phyloP scores from a whole-genome alignment of 1,139 yeast species.

The Lodderomyces beijingensis region DNA sequence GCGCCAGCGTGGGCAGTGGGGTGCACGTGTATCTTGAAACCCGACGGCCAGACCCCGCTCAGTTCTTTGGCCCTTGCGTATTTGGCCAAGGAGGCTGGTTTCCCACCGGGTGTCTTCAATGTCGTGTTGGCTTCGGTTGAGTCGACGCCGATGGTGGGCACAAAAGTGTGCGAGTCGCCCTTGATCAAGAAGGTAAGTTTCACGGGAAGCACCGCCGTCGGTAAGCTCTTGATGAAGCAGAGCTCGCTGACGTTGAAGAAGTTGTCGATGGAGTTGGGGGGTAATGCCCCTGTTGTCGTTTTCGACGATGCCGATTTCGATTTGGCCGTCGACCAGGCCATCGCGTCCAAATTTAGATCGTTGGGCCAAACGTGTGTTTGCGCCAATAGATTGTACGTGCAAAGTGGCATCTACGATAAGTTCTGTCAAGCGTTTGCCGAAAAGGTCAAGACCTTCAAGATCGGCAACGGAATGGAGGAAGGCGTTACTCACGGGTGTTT shows the following conservation, averaged over 20 bases:
- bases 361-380: constrained; percentile 93
- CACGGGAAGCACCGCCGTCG: constrained; percentile 58
- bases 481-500: constrained; percentile 46
- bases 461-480: constrained; percentile 41
- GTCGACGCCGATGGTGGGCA: constrained; percentile 31
- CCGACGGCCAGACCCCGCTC: constrained; percentile 44
- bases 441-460: constrained; percentile 30
- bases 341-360: constrained; percentile 57
- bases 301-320: constrained; percentile 48
- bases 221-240: constrained; percentile 47
- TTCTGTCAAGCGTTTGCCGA: constrained; percentile 34
- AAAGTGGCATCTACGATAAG: constrained; percentile 62
- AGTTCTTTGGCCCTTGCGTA: constrained; percentile 43
- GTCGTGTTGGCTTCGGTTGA: constrained; percentile 35
- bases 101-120: constrained; percentile 42
- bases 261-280: constrained; percentile 50
- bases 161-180: constrained; percentile 34
- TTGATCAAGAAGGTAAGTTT: constrained; percentile 47
- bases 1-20: constrained; percentile 51
- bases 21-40: constrained; percentile 44
- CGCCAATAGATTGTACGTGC: constrained; percentile 78
- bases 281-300: constrained; percentile 49
- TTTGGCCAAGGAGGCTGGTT: constrained; percentile 41
- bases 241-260: constrained; percentile 44
- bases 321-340: constrained; percentile 46